phyloP scores from a whole-genome alignment of 257 asterid genomes.

The Coffea eugenioides region DNA sequence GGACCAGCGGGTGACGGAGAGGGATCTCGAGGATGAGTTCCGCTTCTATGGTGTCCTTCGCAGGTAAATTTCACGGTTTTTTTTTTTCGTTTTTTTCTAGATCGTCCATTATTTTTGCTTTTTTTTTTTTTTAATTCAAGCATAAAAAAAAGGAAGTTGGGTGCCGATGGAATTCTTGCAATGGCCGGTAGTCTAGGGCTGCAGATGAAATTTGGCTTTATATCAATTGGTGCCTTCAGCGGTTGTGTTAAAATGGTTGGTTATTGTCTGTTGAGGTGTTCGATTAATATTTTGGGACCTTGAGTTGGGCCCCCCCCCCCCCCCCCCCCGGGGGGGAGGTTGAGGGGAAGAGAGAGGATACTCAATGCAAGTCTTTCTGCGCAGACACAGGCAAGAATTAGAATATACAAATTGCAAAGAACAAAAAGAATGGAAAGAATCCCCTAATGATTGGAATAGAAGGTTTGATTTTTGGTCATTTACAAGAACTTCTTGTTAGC shows the following conservation, averaged over 20 bases:
- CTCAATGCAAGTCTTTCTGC: too few species aligned
- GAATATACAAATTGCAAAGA: neutral
- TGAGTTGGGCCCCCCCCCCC: neutral
- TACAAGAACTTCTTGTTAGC: neutral
- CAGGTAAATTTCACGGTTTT: slow-evolving; percentile 21
- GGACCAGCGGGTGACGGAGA: slow-evolving; percentile 43
- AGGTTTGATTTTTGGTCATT: neutral
- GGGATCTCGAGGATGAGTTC: slow-evolving; percentile 51
- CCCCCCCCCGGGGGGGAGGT: too few species aligned
- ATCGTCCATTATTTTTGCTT: neutral
- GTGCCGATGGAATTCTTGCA: neutral
- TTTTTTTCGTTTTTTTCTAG: neutral
- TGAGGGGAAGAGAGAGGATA: neutral
- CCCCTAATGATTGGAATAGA: neutral
- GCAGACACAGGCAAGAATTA: neutral
- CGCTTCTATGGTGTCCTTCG: slow-evolving; percentile 41
- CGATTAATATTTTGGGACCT: neutral
- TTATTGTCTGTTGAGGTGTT: neutral
- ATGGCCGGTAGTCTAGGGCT: neutral
- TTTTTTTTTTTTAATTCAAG: neutral
- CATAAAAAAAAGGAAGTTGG: neutral
- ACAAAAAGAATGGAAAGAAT: neutral
- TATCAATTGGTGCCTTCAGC: neutral
- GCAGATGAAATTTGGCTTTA: neutral
- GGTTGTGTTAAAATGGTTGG: neutral